Evolutionary conservation across 2,329 filamentous ascomycete species (phyloP).

Genomic region (Neurospora sp.): DNA sequence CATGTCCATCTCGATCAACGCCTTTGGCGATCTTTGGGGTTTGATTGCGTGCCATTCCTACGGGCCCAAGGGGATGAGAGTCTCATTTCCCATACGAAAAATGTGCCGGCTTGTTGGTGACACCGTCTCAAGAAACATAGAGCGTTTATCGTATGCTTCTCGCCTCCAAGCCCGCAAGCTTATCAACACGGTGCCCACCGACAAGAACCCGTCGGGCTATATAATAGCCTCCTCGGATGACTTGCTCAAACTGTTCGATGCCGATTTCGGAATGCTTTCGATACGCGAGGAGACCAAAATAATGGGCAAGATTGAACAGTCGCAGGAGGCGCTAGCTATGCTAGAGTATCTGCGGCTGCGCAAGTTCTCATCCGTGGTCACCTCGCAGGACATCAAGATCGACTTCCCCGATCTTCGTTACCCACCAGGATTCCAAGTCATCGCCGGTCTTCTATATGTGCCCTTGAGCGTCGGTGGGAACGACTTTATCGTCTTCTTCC

Average conservation of each 20-base stretch:
- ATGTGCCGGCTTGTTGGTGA: conserved; percentile 86
- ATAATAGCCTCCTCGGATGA: conserved; percentile 87
- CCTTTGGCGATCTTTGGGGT: conserved; percentile 79
- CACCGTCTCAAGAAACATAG: conserved; percentile 77
- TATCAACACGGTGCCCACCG: conserved; percentile 74
- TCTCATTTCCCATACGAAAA: conserved; percentile 83
- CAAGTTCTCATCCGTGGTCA: conserved; percentile 62
- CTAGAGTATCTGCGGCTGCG: conserved; percentile 76
- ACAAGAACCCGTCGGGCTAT: conserved; percentile 77
- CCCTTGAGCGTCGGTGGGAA: conserved; percentile 65
- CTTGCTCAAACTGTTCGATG: conserved; percentile 72
- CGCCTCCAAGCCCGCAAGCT: conserved; percentile 77
- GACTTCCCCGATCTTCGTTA: conserved; percentile 81
- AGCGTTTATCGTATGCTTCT: conserved; percentile 77
- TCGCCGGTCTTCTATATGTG: conserved; percentile 74
- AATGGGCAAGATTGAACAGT: conserved; percentile 62
- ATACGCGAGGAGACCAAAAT: conserved; percentile 87
- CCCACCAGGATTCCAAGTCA: conserved; percentile 64
- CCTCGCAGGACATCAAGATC: conserved; percentile 62
- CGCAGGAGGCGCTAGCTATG: conserved; percentile 75
- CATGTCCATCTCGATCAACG: conserved; percentile 90
- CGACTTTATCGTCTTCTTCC: conserved; percentile 88
- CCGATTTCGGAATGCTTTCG: conserved; percentile 76
- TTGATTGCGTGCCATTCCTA: conserved; percentile 82
- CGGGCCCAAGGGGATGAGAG: conserved; percentile 69